Conservation (phyloP, 805 yeast genomes). For the Nakazawaea pomicola region DNA sequence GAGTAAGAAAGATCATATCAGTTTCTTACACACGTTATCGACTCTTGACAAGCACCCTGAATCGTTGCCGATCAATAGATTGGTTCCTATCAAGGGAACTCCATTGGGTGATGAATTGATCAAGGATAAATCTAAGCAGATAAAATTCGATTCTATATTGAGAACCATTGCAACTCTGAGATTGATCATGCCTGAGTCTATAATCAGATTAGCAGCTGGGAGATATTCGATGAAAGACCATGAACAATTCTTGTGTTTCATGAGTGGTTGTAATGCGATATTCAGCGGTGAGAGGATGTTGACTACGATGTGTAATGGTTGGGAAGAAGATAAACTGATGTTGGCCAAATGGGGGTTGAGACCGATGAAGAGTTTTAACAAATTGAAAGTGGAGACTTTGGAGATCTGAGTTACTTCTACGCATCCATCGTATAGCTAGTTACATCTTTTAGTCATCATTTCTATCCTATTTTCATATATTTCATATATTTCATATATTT, state of each 20-base stretch:
- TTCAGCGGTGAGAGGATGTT: slow-evolving; percentile 80
- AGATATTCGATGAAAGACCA: slow-evolving; percentile 75
- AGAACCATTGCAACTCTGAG: slow-evolving; percentile 76
- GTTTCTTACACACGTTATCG: slow-evolving; percentile 61
- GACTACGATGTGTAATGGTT: slow-evolving; percentile 77
- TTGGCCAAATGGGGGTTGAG: slow-evolving; percentile 62
- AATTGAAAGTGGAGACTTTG: neutral
- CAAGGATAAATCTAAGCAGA: slow-evolving; percentile 33
- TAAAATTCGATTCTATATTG: slow-evolving; percentile 57
- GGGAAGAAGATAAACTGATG: slow-evolving; percentile 77
- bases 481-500: too few relatives aligned
- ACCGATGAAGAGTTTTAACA: slow-evolving; percentile 47
- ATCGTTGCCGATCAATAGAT: slow-evolving; percentile 72
- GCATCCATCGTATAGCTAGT: too few relatives aligned
- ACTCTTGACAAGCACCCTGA: slow-evolving; percentile 74
- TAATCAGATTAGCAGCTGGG: slow-evolving; percentile 76
- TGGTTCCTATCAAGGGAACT: slow-evolving; percentile 77
- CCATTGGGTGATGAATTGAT: slow-evolving; percentile 58
- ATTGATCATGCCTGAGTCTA: slow-evolving; percentile 64
- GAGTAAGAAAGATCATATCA: slow-evolving; percentile 63
- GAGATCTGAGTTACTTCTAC: neutral
- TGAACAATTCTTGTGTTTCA: slow-evolving; percentile 70
- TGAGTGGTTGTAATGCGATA: slow-evolving; percentile 76
- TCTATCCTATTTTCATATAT: too few relatives aligned
- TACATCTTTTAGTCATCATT: too few relatives aligned